Evolutionary conservation across 345 rosid genomes (phyloP), one percentile per base, ranked within the genome.

Genomic region (Barbarea vulgaris): DNA sequence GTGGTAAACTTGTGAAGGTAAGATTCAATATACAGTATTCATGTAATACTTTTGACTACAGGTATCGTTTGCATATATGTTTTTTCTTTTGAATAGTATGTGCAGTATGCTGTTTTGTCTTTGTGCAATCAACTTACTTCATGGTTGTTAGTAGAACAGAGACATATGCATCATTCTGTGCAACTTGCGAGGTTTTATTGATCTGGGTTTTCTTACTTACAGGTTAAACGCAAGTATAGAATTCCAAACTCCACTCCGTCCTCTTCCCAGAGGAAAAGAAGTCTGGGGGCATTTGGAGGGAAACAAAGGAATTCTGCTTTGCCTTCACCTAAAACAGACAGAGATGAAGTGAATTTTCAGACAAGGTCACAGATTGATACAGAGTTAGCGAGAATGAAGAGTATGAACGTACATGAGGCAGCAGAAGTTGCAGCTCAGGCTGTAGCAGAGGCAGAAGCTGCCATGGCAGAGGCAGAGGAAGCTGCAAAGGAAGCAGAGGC

Each of bases 401-500:
- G 73, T 56, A 84, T 93, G 98, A 88, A 87, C 53, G 85, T 93
- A 9, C 83, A 84, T 64, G 98, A 93, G 83, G 99, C 98, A 11
- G 91, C 90, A 56, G 86, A 78, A 3, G 91, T 90, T 56, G 99
- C 99, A 44, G 96, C 93, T 64, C 87, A 76, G 74, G 97, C 97
- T 62, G 99, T 96, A 77, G 89, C 88, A 28, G 90, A 91, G 81
- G 98, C 99, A 56, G 99, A 93, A 82, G 90, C 87, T 71, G 96
- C 96, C 27, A 87, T 90, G 58, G 93, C 91, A 3, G 97, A 81
- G 72, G 99, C 99, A 62, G 98, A 95, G 74, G 94, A 86, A 84
- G 99, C 99, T 77, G 93, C 90, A 11, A 93, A 86, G 71, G 99
- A 93, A 74, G 98, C 99, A 7, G 97, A 95, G 74, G 87, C 80